phyloP scores from a whole-genome alignment of 805 yeast genomes.

The Metschnikowia borealis region DNA sequence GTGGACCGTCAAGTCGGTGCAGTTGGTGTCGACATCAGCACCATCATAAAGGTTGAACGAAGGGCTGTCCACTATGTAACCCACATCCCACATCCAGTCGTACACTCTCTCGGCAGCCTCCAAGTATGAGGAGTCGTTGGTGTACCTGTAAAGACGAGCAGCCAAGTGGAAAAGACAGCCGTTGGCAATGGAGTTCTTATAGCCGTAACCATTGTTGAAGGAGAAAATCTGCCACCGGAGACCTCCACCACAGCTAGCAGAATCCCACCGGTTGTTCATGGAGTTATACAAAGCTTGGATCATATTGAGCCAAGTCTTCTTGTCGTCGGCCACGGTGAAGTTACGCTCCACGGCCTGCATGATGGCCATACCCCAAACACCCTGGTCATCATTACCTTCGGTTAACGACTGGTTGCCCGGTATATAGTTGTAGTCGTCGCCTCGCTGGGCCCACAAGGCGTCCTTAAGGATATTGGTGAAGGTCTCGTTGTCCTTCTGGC shows the following conservation, averaged over 20 bases:
- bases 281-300: slow-evolving; percentile 43
- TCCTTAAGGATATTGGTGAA: slow-evolving; percentile 28
- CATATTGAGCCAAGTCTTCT: slow-evolving; percentile 34
- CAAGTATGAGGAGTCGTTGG: slow-evolving; percentile 36
- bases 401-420: slow-evolving; percentile 45
- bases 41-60: slow-evolving; percentile 51
- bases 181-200: slow-evolving; percentile 43
- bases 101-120: slow-evolving; percentile 42
- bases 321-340: slow-evolving; percentile 30
- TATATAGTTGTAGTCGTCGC: slow-evolving; percentile 38
- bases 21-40: slow-evolving; percentile 42
- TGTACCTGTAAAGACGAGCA: slow-evolving; percentile 42
- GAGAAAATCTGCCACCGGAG: slow-evolving; percentile 48
- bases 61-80: slow-evolving; percentile 19
- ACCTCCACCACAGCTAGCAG: slow-evolving; percentile 36
- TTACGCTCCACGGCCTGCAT: slow-evolving; percentile 46
- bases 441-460: slow-evolving; percentile 44
- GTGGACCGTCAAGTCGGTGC: slow-evolving; percentile 44
- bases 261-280: slow-evolving; percentile 45
- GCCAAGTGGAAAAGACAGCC: slow-evolving; percentile 44
- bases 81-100: slow-evolving; percentile 41
- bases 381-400: slow-evolving; percentile 52
- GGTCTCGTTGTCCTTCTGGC: slow-evolving; percentile 32
- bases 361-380: slow-evolving; percentile 48
- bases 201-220: slow-evolving; percentile 45